A percentile compares a stretch with the other conserved stretches of the same genome.
These are phyloP conservation scores for Salvia sclarea DNA, from an alignment of 305 asterid species.

Conservation along the genomic window DNA sequence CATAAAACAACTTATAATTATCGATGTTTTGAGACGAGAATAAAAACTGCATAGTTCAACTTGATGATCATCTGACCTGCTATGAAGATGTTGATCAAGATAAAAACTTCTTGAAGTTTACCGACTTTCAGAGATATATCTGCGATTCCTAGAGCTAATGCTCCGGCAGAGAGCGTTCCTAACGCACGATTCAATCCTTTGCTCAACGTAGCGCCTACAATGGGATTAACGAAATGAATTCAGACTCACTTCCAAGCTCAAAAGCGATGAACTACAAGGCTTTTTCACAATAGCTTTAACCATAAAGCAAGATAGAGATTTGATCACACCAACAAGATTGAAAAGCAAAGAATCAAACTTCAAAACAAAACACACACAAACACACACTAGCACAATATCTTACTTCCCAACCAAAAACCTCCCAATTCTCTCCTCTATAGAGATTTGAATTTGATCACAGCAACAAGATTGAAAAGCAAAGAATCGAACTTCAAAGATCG, in stretches of 20 bases:
- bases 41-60: not conserved
- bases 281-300: not conserved
- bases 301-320: not conserved
- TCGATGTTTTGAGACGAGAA: constrained; percentile 2
- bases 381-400: not conserved
- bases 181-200: constrained; percentile 92
- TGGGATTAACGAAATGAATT: not conserved
- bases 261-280: not conserved
- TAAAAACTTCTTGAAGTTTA: constrained; percentile 51
- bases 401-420: too few relatives aligned
- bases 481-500: not conserved
- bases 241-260: not conserved
- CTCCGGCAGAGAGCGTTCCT: constrained; percentile 93
- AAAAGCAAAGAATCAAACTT: not conserved
- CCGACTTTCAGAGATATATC: constrained; percentile 63
- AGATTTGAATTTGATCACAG: not conserved
- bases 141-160: constrained; percentile 77
- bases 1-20: not conserved
- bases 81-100: constrained; percentile 69
- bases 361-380: not conserved
- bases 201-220: constrained; percentile 81
- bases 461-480: not conserved
- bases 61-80: constrained; percentile 50
- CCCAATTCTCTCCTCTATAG: too few relatives aligned
- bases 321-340: not conserved